A percentile compares a stretch with the other conserved stretches of the same genome.
Evolutionary conservation across 495 filamentous ascomycete species (phyloP).

Genomic region (Podospora fimiseda): DNA sequence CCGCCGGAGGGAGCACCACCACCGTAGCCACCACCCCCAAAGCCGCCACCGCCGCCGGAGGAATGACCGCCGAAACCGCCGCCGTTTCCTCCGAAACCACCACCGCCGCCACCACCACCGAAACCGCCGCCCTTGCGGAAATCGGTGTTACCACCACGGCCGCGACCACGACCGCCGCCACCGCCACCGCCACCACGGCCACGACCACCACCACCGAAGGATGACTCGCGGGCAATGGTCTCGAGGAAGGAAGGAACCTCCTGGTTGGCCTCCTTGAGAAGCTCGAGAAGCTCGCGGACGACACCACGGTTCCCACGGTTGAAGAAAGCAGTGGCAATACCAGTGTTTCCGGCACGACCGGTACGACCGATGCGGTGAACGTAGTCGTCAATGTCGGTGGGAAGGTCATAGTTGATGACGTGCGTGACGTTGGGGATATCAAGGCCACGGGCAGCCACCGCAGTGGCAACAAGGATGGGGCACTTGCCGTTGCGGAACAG

Average conservation of each 20-base stretch:
- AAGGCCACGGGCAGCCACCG: constrained; percentile 89
- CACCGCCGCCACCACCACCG: constrained; percentile 44
- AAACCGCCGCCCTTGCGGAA: constrained; percentile 73
- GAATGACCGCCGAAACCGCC: constrained; percentile 40
- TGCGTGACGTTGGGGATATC: constrained; percentile 99
- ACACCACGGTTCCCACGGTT: constrained; percentile 98
- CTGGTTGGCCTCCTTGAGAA: constrained; percentile 97
- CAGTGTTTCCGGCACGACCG: constrained; percentile 97
- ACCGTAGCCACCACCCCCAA: constrained; percentile 59
- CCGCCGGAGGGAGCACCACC: constrained; percentile 37
- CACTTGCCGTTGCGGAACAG: constrained; percentile 93
- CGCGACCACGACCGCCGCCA: constrained; percentile 60
- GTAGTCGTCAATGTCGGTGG: constrained; percentile 98
- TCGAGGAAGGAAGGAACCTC: constrained; percentile 91
- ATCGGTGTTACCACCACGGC: constrained; percentile 70
- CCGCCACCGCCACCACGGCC: constrained; percentile 67
- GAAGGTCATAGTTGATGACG: constrained; percentile 98
- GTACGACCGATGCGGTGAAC: constrained; percentile 99
- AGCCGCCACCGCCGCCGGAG: constrained; percentile 58
- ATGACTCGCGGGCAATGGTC: constrained; percentile 89
- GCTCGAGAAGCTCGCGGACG: constrained; percentile 87
- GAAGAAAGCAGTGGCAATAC: constrained; percentile 98
- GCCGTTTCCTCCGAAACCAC: constrained; percentile 47
- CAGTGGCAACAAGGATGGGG: constrained; percentile 94
- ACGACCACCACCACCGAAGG: constrained; percentile 69